These are phyloP conservation scores for Larix sibirica DNA, from an alignment of 83 land plant genomes.

Conservation along the genomic window DNA sequence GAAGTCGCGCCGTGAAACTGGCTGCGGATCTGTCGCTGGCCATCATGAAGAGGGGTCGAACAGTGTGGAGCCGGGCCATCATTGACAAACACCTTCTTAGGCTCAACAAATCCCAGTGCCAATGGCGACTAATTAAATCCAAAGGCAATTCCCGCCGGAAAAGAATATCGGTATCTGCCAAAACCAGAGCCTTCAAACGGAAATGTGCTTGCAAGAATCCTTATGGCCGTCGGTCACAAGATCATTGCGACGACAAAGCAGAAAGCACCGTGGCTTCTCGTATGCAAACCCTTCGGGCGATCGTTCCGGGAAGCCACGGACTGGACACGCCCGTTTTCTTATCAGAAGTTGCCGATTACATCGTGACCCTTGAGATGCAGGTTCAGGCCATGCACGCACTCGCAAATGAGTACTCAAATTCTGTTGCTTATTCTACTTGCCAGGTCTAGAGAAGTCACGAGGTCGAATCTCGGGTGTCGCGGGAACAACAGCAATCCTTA, in stretches of 20 bases:
- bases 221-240: neutral
- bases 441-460: neutral
- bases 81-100: conserved; percentile 4
- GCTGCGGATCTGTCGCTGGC: conserved; percentile 61
- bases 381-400: conserved; percentile 40
- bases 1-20: conserved; percentile 20
- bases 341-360: conserved; percentile 41
- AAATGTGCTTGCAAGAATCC: neutral
- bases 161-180: neutral
- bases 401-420: conserved; percentile 2
- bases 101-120: conserved; percentile 4
- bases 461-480: neutral
- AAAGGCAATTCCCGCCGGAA: neutral
- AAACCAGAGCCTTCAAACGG: neutral
- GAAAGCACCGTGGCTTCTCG: conserved; percentile 22
- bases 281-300: conserved; percentile 25
- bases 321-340: conserved; percentile 26
- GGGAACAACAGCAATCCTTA: too few relatives aligned
- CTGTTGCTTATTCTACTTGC: neutral
- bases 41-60: conserved; percentile 32
- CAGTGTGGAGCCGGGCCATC: conserved; percentile 63
- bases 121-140: neutral
- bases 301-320: conserved; percentile 51
- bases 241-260: conserved; percentile 14
- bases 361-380: conserved; percentile 49